Evolutionary conservation across 1,284 basidiomycete genomes (phyloP), one percentile per base, ranked within the genome.

Genomic region (Volvariella volvacea): DNA sequence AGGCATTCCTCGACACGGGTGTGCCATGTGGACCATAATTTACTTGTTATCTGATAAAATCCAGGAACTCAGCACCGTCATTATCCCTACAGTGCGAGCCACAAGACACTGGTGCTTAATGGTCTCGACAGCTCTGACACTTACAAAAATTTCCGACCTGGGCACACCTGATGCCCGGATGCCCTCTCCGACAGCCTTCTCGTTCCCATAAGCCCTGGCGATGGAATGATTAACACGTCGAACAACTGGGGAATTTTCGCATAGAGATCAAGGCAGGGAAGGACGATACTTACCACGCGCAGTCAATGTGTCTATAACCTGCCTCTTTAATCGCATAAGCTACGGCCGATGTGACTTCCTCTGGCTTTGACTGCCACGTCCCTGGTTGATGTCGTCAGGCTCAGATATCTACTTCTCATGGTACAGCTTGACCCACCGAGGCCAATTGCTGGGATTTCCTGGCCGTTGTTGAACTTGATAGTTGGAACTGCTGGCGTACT

Each of bases 101-200:
- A n/a, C 4, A 40, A 4, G 9, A 20, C 43, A 41, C 25, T 16
- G 31, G 32, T 20, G 47, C 28, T 30, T n/a, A 38, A 4, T 40
- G 19, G 46, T 31, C 12, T 22, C 39, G 32, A 32, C n/a, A 44
- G 32, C n/a, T 31, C 30, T 20, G 48, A 33, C 20, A 65, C 75
- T 74, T 55, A 94, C 80, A 63, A 88, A 94, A 50, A 95, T 75
- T 49, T 93, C 84, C 36, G 77, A 74, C 50, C 92, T 77, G 42
- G 82, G 80, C 17, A 93, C 76, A 25, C 88, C 90, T 43, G 83
- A 84, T 37, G 73, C 75, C 55, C 74, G 78, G 64, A 95, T 82
- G 15, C 90, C 91, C 52, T 84, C 74, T 9, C 90, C 91, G 20
- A 95, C 90, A 57, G 89, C 83, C 56, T 83, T 80, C 63, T 95